Evolutionary conservation across 2,329 filamentous ascomycete genomes (phyloP), one percentile per base, ranked within the genome.

Genomic region (Exophiala xenobiotica): DNA sequence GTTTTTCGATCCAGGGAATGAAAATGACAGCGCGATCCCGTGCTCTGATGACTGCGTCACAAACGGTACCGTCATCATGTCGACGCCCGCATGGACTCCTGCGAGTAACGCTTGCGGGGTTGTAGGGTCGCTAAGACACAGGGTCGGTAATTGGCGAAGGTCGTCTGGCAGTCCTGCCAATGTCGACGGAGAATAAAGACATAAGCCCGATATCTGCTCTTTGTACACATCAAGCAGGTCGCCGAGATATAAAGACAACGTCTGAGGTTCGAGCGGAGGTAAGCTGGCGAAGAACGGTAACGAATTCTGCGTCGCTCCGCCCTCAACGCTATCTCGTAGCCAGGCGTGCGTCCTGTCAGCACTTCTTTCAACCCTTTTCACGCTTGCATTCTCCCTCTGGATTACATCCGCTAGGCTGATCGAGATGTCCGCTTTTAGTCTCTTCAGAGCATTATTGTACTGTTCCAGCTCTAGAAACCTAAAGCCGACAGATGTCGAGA

Each of bases 401-500:
- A 91, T 78, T 18, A 85, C 68, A 68, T 99, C 93, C 4, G 86
- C 87, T 45, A 95, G 70, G 0, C 84, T 84, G 19, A 97, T 78
- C 27, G 86, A 81, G 47, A 97, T 85, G 65, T 99, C 92, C 1
- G 92, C 89, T 45, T 78, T 76, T 27, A 96, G 71, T n/a, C 73
- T 77, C 52, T 78, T 70, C 1, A 87, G 75, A 14, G 83, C 83
- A 4, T 81, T 73, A 26, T 79, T 74, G 70, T 93, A 97, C 47
- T 87, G 81, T 5, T 81, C 75, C 0, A 83, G 81, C 24, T 80
- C 79, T 26, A 97, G 74, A 50, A 80, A 77, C 55, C 82, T 80
- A 70, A 95, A 96, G 23, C 93, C 93, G 1, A 90, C 88, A 0
- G 90, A 92, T 2, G 93, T 96, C 65, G 88, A 84, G 41, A 97